Conservation (phyloP, 768 basidiomycete genomes). For the Tricholoma bakamatsutake region DNA sequence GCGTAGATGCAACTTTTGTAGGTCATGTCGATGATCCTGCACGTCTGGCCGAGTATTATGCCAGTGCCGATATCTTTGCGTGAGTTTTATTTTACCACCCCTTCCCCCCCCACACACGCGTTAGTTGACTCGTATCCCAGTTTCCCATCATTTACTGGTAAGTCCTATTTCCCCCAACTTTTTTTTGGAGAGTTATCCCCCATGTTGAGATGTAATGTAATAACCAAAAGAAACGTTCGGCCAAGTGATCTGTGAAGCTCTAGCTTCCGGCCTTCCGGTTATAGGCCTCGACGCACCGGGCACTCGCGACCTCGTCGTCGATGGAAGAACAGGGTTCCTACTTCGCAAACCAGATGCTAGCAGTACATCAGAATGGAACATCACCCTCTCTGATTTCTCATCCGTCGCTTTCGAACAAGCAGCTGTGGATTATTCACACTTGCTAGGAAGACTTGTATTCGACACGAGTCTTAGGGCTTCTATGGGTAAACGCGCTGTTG, state of each 20-base stretch:
- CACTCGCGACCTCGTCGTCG: neutral
- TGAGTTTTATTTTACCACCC: neutral
- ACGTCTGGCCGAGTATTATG: neutral
- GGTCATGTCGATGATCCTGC: neutral
- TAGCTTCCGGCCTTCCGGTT: neutral
- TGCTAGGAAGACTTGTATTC: neutral
- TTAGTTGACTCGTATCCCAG: neutral
- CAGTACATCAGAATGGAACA: neutral
- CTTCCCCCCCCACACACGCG: too few species aligned
- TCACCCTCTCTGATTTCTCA: neutral
- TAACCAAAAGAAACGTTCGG: neutral
- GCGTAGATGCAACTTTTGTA: neutral
- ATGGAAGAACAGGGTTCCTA: neutral
- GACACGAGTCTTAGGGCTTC: neutral
- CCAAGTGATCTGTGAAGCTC: neutral
- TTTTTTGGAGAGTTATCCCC: neutral
- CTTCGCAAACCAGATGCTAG: neutral
- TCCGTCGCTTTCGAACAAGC: neutral
- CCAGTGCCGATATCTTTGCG: slow-evolving; percentile 1
- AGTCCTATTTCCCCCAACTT: neutral
- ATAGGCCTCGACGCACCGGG: neutral
- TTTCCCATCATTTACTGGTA: neutral
- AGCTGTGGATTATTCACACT: neutral
- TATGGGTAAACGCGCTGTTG: neutral
- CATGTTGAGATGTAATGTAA: neutral